These are phyloP conservation scores for Nicotiana attenuata DNA, from an alignment of 257 asterid genomes.

Conservation along the genomic window DNA sequence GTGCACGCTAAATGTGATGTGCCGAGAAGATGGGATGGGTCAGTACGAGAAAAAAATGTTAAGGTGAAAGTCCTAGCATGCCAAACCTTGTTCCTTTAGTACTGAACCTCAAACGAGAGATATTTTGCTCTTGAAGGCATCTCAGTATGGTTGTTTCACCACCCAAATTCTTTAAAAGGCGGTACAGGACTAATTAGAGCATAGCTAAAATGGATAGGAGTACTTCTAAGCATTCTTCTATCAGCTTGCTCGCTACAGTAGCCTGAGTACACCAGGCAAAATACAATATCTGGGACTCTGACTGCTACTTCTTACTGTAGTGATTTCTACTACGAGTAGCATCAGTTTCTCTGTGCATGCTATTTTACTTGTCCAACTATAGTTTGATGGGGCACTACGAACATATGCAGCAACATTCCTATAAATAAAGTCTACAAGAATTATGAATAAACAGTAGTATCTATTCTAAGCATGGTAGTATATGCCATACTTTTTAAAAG, in stretches of 20 bases:
- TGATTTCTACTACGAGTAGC: background rate
- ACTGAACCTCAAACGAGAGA: background rate
- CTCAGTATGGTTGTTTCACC: background rate
- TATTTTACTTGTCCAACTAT: background rate
- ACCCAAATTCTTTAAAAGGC: background rate
- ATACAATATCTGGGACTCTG: no score
- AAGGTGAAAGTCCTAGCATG: background rate
- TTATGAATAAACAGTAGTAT: background rate
- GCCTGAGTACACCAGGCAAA: background rate
- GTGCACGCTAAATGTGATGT: background rate
- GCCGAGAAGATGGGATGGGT: background rate
- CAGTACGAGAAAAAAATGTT: background rate
- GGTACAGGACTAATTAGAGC: background rate
- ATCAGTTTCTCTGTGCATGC: background rate
- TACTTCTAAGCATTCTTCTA: background rate
- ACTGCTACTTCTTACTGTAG: background rate
- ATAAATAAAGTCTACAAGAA: background rate
- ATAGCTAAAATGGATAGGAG: background rate
- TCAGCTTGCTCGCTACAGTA: background rate
- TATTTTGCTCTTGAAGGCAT: background rate
- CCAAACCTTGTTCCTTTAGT: background rate
- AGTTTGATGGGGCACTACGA: background rate
- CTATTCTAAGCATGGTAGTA: background rate
- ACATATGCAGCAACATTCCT: background rate
- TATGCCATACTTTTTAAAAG: conserved; percentile 56